Evolutionary conservation across 345 rosid genomes (phyloP).

Genomic region (Citrus trifoliata): DNA sequence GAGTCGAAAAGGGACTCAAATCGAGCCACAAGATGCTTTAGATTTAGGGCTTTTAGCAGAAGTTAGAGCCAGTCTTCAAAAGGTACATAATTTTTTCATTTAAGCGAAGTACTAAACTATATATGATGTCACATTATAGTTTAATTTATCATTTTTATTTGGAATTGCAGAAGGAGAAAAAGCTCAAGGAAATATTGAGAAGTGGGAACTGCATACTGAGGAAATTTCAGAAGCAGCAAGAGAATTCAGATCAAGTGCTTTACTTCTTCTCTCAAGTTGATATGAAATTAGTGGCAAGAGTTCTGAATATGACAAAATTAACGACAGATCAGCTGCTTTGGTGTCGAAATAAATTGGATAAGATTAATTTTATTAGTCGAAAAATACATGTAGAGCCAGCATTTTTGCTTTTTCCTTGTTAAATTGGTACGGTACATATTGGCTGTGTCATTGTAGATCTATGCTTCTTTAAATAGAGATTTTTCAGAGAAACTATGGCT

Average conservation of each 20-base stretch:
- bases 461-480: background rate
- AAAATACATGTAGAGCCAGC: conserved; percentile 78
- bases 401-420: conserved; percentile 71
- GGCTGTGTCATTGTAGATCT: background rate
- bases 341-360: conserved; percentile 66
- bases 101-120: background rate
- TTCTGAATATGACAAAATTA: conserved; percentile 72
- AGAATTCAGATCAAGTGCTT: conserved; percentile 56
- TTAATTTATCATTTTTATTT: background rate
- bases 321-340: conserved; percentile 72
- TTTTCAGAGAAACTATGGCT: background rate
- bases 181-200: conserved; percentile 49
- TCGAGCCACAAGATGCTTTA: conserved; percentile 56
- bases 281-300: conserved; percentile 82
- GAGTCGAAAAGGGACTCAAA: conserved; percentile 40
- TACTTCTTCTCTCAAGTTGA: conserved; percentile 90
- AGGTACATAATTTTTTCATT: conserved; percentile 30
- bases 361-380: conserved; percentile 57
- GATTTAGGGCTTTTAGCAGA: conserved; percentile 48
- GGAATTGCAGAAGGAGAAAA: conserved; percentile 59
- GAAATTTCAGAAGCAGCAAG: conserved; percentile 40
- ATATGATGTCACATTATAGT: background rate
- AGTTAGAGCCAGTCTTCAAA: conserved; percentile 53
- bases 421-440: background rate
- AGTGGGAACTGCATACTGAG: conserved; percentile 57